Conservation (phyloP, 768 basidiomycete species). For the Sarcomyxa edulis region DNA sequence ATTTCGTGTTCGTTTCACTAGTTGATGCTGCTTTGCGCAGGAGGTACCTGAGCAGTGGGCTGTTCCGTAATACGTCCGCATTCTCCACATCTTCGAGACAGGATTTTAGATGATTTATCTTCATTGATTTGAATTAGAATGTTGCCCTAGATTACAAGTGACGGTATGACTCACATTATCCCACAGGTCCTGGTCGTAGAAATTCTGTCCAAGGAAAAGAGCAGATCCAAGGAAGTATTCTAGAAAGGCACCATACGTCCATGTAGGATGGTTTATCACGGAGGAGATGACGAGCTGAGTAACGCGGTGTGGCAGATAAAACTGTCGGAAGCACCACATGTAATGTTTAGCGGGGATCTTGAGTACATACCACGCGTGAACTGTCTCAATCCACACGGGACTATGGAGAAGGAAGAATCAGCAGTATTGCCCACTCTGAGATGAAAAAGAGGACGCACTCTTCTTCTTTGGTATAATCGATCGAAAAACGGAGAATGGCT, state of each 20-base stretch:
- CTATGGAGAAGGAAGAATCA: conserved; percentile 27
- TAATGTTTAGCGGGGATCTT: conserved; percentile 43
- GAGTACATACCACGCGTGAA: conserved; percentile 60
- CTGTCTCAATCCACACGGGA: conserved; percentile 61
- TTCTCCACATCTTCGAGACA: conserved; percentile 6
- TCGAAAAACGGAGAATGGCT: conserved; percentile 38
- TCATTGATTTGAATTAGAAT: too few species aligned
- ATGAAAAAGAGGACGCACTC: conserved; percentile 36
- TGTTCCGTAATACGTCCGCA: conserved; percentile 3
- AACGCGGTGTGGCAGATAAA: conserved; percentile 45
- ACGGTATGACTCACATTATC: conserved; percentile 6
- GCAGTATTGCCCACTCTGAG: conserved; percentile 1
- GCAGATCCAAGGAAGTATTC: conserved; percentile 3
- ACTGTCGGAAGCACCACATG: conserved; percentile 33
- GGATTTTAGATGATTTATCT: background rate
- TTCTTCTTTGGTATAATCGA: conserved; percentile 44
- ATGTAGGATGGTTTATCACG: conserved; percentile 23
- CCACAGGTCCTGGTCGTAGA: conserved; percentile 5
- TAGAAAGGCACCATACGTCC: conserved; percentile 29
- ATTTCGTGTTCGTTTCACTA: too few species aligned
- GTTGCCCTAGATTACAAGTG: too few species aligned
- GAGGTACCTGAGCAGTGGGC: conserved; percentile 9
- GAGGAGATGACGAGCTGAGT: conserved; percentile 42
- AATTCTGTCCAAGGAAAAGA: conserved; percentile 1
- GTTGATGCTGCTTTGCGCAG: conserved; percentile 1